Evolutionary conservation across 371 early-diverging fungal species (phyloP).

Genomic region (Apophysomyces ossiformis): DNA sequence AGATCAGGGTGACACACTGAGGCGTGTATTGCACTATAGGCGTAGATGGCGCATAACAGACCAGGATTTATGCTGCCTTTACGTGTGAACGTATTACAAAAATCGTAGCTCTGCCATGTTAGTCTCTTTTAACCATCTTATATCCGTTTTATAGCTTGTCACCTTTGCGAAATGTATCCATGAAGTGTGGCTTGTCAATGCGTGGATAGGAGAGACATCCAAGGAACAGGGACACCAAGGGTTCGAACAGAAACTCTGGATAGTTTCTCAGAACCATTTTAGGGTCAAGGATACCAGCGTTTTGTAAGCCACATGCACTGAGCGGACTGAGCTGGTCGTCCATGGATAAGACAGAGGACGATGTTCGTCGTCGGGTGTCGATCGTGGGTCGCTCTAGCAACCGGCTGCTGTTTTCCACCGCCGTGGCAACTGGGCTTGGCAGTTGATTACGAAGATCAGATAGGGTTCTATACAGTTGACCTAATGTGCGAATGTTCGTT

Average conservation of each 20-base stretch:
- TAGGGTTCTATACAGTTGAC: conserved; percentile 32
- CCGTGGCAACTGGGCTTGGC: conserved; percentile 25
- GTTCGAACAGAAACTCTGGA: conserved; percentile 30
- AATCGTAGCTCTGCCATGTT: neutral
- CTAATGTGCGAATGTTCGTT: conserved; percentile 42
- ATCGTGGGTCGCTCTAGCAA: neutral
- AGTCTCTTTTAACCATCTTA: neutral
- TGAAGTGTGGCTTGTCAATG: conserved; percentile 16
- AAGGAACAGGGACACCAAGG: conserved; percentile 22
- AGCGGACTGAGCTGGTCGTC: conserved; percentile 3
- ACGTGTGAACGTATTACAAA: neutral
- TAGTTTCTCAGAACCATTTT: conserved; percentile 20
- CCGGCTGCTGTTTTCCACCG: conserved; percentile 20
- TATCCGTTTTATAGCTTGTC: neutral
- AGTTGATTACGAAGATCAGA: conserved; percentile 31
- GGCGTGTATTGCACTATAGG: conserved; percentile 33
- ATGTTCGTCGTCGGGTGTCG: conserved; percentile 4
- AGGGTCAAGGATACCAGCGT: conserved; percentile 14
- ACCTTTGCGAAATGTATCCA: conserved; percentile 24
- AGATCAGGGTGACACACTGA: conserved; percentile 34
- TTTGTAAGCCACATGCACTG: conserved; percentile 5
- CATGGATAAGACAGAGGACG: neutral
- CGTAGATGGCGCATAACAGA: conserved; percentile 31
- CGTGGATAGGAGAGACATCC: conserved; percentile 24
- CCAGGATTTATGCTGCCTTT: conserved; percentile 19